phyloP scores from a whole-genome alignment of 257 asterid genomes.

The Misopates orontium region DNA sequence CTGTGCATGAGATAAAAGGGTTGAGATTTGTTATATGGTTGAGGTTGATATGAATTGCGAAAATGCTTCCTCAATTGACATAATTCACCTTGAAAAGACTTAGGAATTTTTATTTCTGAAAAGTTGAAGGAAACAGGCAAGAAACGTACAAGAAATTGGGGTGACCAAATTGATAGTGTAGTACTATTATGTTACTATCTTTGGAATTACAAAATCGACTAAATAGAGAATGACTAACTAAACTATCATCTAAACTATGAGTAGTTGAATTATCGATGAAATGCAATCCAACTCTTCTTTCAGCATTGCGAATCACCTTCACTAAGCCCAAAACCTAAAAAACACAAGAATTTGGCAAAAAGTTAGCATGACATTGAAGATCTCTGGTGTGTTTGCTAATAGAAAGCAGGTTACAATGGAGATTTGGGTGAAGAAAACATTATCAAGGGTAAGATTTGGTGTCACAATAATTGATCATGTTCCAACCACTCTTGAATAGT shows the following conservation, averaged over 20 bases:
- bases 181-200: background rate
- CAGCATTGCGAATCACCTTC: conserved; percentile 17
- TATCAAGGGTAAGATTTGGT: background rate
- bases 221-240: background rate
- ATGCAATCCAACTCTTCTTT: background rate
- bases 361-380: background rate
- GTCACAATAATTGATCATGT: background rate
- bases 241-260: too few species aligned
- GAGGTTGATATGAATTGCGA: background rate
- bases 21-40: background rate
- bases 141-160: conserved; percentile 7
- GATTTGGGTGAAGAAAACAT: background rate
- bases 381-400: background rate
- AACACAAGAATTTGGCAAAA: background rate
- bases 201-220: too few species aligned
- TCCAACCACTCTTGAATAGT: background rate
- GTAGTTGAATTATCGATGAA: background rate
- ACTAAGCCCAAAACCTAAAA: background rate
- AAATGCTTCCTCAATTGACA: conserved; percentile 6
- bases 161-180: conserved; percentile 18
- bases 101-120: conserved; percentile 6
- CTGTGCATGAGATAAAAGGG: conserved; percentile 4
- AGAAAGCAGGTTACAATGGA: background rate
- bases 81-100: background rate
- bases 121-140: background rate